Conservation (phyloP, 129 eudicot species). For the Escallonia rubra region DNA sequence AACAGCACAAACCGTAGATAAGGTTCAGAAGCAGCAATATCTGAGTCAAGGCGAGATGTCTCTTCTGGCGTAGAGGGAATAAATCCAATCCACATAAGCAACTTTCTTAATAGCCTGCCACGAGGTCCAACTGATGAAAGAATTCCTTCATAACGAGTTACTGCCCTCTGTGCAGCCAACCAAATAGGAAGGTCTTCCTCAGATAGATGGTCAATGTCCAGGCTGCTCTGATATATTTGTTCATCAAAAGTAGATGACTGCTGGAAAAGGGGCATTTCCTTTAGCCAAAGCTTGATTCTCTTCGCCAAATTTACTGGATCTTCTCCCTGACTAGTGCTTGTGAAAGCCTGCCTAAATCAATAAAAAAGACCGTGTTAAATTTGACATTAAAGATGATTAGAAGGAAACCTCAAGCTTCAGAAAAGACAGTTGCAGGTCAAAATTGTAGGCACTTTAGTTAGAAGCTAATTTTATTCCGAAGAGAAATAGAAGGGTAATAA, state of each 20-base stretch:
- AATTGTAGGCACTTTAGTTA: background rate
- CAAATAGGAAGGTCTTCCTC: slow-evolving; percentile 73
- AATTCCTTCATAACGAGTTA: slow-evolving; percentile 85
- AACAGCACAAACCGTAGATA: slow-evolving; percentile 49
- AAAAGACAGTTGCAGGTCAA: background rate
- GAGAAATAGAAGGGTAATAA: too few relatives aligned
- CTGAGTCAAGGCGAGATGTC: slow-evolving; percentile 34
- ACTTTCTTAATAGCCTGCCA: slow-evolving; percentile 76
- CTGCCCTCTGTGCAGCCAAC: slow-evolving; percentile 96
- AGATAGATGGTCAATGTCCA: slow-evolving; percentile 39
- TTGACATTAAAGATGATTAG: background rate
- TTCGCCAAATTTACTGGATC: slow-evolving; percentile 39
- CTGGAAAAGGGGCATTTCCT: slow-evolving; percentile 33
- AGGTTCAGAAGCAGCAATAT: slow-evolving; percentile 44
- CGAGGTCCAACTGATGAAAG: slow-evolving; percentile 85
- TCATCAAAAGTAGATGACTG: slow-evolving; percentile 40
- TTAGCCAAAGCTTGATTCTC: slow-evolving; percentile 51
- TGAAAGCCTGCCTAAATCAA: slow-evolving; percentile 38
- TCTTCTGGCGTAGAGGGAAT: slow-evolving; percentile 49
- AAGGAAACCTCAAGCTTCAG: background rate
- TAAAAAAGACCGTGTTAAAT: slow-evolving; percentile 2
- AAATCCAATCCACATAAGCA: slow-evolving; percentile 75
- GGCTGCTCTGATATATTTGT: slow-evolving; percentile 22
- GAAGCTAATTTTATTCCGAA: too few relatives aligned
- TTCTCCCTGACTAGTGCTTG: slow-evolving; percentile 32